Base-by-base conservation (phyloP, 2,329 filamentous ascomycete genomes). In the Rhinocladiella similis region DNA sequence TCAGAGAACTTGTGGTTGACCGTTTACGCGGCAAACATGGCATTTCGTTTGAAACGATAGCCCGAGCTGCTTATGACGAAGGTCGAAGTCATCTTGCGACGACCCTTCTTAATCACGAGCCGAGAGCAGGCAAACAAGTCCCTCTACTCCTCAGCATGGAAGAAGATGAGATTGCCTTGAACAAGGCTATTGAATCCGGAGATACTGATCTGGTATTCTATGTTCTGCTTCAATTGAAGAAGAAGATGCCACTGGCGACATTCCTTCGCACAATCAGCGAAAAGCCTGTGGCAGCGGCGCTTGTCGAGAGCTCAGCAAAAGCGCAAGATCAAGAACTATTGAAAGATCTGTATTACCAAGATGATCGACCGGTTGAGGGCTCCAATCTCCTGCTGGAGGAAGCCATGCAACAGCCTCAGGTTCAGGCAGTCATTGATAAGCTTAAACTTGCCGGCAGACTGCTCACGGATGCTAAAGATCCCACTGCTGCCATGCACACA, bases 291-390 rank as follows among this genome's bases (percentile, higher is more conserved):
- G 94, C 94, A 3, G 91, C 90, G 1, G 90, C 94, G 0, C 82
- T 99, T 10, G 90, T 99, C 20, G 94, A 99, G 72, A 83, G 91
- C 1, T 88, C 87, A 0, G 93, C 94, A 0, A 79, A 82, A 49
- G 85, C 90, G 49, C 88, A 96, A 66, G 91, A 96, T 66, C 81
- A 83, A 0, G 85, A 89, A 52, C 73, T 99, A 19, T 83, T 99
- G 22, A 99, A 97, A 68, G 94, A 97, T 69, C 79, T 99, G 3
- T 99, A 94, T 75, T 99, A 99, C 70, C 94, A 97, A 74, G 94
- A 97, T 67, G 94, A 99, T 70, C 85, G 93, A 4, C 85, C 92
- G 3, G 78, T 91, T 4, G 94, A 97, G 63, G 91, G 94, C 2
- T 89, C 93, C 0, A 89, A 91, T 56, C 85, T 99, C 1, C 89